Conservation (phyloP, 768 basidiomycete genomes). For the Termitomyces sp. region DNA sequence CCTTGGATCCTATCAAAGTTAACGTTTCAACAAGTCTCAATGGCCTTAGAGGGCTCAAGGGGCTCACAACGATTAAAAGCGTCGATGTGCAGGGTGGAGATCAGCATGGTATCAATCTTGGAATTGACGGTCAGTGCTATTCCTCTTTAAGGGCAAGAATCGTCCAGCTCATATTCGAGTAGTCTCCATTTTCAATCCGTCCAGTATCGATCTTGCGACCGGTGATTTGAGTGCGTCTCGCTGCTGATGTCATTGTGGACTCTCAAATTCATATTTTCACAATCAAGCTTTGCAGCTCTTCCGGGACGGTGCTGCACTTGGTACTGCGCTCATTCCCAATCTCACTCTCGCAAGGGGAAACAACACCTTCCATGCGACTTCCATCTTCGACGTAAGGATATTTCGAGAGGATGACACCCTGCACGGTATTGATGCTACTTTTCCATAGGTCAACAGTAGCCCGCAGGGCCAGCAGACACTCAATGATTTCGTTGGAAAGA, state of each 20-base stretch:
- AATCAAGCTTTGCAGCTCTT: constrained; percentile 51
- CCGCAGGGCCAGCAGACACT: constrained; percentile 60
- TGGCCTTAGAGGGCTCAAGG: constrained; percentile 60
- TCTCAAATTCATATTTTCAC: background rate
- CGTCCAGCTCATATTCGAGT: background rate
- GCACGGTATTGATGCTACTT: background rate
- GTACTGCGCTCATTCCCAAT: constrained; percentile 60
- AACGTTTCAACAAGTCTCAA: constrained; percentile 59
- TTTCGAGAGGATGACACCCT: background rate
- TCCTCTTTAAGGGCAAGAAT: background rate
- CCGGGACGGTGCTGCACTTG: constrained; percentile 48
- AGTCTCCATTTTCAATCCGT: constrained; percentile 69
- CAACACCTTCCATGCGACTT: constrained; percentile 49
- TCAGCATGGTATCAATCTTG: constrained; percentile 51
- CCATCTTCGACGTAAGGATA: constrained; percentile 46
- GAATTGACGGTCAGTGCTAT: constrained; percentile 45
- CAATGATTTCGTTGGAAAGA: constrained; percentile 62
- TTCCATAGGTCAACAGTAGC: constrained; percentile 51
- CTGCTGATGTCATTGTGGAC: background rate
- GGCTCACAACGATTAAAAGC: constrained; percentile 46
- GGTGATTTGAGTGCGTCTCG: constrained; percentile 57
- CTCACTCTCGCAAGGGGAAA: constrained; percentile 57
- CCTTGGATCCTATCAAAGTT: constrained; percentile 69
- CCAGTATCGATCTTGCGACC: constrained; percentile 55
- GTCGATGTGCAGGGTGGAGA: constrained; percentile 72